Evolutionary conservation across 345 rosid species (phyloP), one percentile per base, ranked within the genome.

Genomic region (Citrus medica): DNA sequence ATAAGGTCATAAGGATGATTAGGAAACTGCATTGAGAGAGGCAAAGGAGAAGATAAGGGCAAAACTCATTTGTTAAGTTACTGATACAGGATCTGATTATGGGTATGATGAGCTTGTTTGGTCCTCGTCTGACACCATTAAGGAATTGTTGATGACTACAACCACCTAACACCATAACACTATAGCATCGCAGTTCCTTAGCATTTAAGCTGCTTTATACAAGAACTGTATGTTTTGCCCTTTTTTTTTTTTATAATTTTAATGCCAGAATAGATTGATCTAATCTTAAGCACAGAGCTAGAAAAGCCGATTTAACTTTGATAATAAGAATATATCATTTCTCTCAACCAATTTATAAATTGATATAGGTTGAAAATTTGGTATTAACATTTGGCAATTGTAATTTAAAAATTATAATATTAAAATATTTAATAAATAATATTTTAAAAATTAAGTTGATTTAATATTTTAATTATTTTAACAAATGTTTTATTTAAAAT

Each of bases 1-100:
- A 92, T 77, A 86, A 85, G 85, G 78, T 61, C 92, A 92, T 77
- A 86, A 85, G 84, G 91, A 88, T 84, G 94, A 88, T 74, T 89
- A 82, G 38, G 85, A 88, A 37, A 92, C 90, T 21, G 94, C 93
- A 32, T 81, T 89, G 6, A 87, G 93, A 73, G 93, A 93, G 74
- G 94, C 91, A 35, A 6, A 1, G 77, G 97, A 90, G 85, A 92
- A 88, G 85, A 87, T 88, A 74, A 91, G 92, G 93, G 51, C 4
- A 42, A 42, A 14, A 12, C 51, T 42, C 51, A 42, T 42, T 42
- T 46, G 51, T 13, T 12, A 3, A 46, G 17, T 13, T 46, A 46
- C 17, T 13, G 51, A 46, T 46, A 17, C 51, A 46, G 17, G 51
- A 46, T 13, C 51, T 46, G 17, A 12, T 10, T 1, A 13, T 3